Evolutionary conservation across 169 alveolate genomes (phyloP), one percentile per base, ranked within the genome.

Genomic region (Besnoitia besnoiti): DNA sequence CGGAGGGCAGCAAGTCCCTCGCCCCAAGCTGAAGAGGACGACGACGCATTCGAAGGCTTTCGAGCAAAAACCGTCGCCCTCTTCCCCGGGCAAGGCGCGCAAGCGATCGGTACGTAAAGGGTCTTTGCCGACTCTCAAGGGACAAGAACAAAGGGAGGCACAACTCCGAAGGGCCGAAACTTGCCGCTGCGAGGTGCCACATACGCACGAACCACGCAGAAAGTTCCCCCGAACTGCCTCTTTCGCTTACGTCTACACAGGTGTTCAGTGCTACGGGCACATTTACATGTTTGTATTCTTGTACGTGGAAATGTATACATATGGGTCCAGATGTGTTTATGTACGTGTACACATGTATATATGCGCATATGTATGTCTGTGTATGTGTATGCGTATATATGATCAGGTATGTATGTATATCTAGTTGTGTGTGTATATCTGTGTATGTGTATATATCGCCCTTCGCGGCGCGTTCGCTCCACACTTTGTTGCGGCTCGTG

Each of bases 21-120:
- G 80, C 80, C 14, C 47, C 80, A 37, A n/a, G 44, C 10, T 8
- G 80, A n/a, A 67, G 80, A 37, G 10, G 80, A 7, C 14, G 82
- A 73, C n/a, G 82, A 37, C 82, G 82, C 82, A 39, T 73, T 61
- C 42, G 44, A n/a, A 30, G 46, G 7, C 50, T 39, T 35, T 33
- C 47, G 46, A 59, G 92, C 93, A 14, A 61, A 94, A 80, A 49
- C 85, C 47, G 94, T 95, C 39, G 94, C 94, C 90, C 90, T 95
- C 79, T 95, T 95, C 76, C 96, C 96, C 46, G 96, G 96, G 42
- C 96, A 95, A 85, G 96, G 96, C n/a, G 95, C 95, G 90, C 96
- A 95, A 55, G 50, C 77, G 46, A 42, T 92, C 30, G 94, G 94
- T 82, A 42, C n/a, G 87, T 77, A 40, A n/a, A n/a, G n/a, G n/a